Base-by-base conservation (phyloP, 1,284 basidiomycete species). In the Coriolopsis trogii region DNA sequence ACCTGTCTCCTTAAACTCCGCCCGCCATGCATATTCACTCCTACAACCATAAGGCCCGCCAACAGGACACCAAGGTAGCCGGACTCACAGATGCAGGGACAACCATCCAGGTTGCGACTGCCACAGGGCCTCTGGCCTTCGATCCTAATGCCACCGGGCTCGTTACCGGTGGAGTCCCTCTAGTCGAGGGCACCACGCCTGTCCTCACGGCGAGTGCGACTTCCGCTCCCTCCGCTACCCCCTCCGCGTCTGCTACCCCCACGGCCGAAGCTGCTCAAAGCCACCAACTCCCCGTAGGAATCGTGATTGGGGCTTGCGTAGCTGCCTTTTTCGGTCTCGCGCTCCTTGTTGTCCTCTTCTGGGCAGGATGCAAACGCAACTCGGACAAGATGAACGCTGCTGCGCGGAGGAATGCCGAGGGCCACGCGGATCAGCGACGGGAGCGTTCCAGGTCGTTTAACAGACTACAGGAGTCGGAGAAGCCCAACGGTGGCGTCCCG, bases 261-360 rank as follows among this genome's bases (percentile, higher is more conserved):
- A 28, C 24, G n/a, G 24, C 34, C 24, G 24, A 12, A 34, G n/a
- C 15, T 16, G n/a, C n/a, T 34, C 33, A 16, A 34, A 16, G 15
- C 33, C n/a, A n/a, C 16, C 29, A 58, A 12, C 36, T 71, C 3
- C 57, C 70, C 24, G 51, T 70, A 4, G 68, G 68, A n/a, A 54
- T 67, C 10, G 64, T 70, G 26, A 54, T 72, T 10, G 71, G 66
- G 12, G 67, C 68, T n/a, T 65, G 64, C 46, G 56, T 70, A 40
- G 70, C 66, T n/a, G 64, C 63, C 3, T 70, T 71, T 48, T 51
- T 63, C 6, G 66, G 63, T 15, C 56, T 69, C 31, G 58, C 56
- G 7, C 46, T 64, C 18, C 36, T 70, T 45, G 59, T 73, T 39
- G 58, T 58, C 42, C 23, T 67, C 39, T 55, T 68, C 48, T 59